Base-by-base conservation (phyloP, 768 basidiomycete species). In the Russula lepida region DNA sequence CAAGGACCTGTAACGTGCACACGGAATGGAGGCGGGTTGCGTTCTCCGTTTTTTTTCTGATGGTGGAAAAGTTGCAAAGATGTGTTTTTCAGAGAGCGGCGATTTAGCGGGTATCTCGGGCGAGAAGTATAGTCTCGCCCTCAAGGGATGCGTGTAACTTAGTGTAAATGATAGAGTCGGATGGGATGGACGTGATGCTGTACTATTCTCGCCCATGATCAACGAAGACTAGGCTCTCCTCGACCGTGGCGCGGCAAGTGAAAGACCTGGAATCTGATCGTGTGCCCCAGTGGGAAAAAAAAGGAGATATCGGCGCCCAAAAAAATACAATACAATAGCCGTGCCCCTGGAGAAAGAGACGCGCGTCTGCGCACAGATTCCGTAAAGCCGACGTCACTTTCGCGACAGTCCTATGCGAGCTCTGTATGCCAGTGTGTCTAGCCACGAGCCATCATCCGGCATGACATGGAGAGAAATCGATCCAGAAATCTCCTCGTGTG, bases 41-140 rank as follows among this genome's bases (percentile, higher is more conserved):
- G 39, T 17, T 39, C 39, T n/a, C n/a, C n/a, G n/a, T n/a, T n/a
- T 55, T 30, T 49, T 58, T 58, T 50, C 56, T 58, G 48, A 50
- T 58, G 47, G 37, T 37, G 47, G 47, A 57, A 56, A 21, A 11
- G 23, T 8, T 8, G 44, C 5, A 43, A n/a, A 43, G 15, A n/a
- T 8, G 44, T 23, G 44, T 25, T 12, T 12, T 9, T 21, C 12
- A 15, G 21, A 57, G n/a, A 33, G 57, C 39, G 49, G 57, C 2
- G 30, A 43, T 58, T 51, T 21, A 30, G 17, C 17, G 57, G 6
- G 5, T 37, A 25, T 25, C n/a, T 23, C 27, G n/a, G 25, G 32
- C 2, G 21, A 21, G 8, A 33, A 44, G 25, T 11, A 33, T 12
- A 8, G 39, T n/a, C 35, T 35, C 35, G 35, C 12, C 35, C 15